These are phyloP conservation scores for Cornus suecica DNA, from an alignment of 148 eudicot species.

Conservation along the genomic window DNA sequence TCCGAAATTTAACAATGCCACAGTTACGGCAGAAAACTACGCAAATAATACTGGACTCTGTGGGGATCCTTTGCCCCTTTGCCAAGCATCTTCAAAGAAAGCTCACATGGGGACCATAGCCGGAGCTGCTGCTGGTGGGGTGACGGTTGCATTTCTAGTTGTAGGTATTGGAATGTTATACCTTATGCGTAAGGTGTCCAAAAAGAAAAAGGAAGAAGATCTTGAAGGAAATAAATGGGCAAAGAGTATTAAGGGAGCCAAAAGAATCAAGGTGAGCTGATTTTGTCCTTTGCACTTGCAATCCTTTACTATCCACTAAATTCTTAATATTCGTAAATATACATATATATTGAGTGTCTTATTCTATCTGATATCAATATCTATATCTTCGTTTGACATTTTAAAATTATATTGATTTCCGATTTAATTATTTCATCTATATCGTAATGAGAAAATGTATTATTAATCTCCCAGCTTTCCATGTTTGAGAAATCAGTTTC, in stretches of 20 bases:
- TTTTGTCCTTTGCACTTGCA: not conserved
- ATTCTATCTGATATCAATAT: not conserved
- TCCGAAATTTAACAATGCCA: slow-evolving; percentile 28
- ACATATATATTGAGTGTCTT: not conserved
- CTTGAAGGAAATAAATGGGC: slow-evolving; percentile 52
- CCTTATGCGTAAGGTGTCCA: slow-evolving; percentile 20
- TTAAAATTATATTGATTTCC: not conserved
- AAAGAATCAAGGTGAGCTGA: slow-evolving; percentile 32
- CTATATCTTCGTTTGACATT: not conserved
- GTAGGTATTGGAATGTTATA: slow-evolving; percentile 15
- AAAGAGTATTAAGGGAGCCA: slow-evolving; percentile 38
- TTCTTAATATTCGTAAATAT: too few species aligned
- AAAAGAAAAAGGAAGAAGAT: slow-evolving; percentile 44
- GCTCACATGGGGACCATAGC: slow-evolving; percentile 18
- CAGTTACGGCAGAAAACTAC: slow-evolving; percentile 26
- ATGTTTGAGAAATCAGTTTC: slow-evolving; percentile 53
- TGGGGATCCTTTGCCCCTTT: slow-evolving; percentile 35
- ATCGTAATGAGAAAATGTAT: not conserved
- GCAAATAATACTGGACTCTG: slow-evolving; percentile 49
- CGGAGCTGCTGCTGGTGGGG: slow-evolving; percentile 36
- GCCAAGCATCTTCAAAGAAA: slow-evolving; percentile 27
- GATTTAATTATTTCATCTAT: not conserved
- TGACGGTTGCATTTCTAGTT: slow-evolving; percentile 15
- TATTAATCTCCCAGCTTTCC: slow-evolving; percentile 35
- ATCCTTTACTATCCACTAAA: not conserved